phyloP scores from a whole-genome alignment of 2,329 filamentous ascomycete genomes.

The Pseudovirgaria hyperparasitica region DNA sequence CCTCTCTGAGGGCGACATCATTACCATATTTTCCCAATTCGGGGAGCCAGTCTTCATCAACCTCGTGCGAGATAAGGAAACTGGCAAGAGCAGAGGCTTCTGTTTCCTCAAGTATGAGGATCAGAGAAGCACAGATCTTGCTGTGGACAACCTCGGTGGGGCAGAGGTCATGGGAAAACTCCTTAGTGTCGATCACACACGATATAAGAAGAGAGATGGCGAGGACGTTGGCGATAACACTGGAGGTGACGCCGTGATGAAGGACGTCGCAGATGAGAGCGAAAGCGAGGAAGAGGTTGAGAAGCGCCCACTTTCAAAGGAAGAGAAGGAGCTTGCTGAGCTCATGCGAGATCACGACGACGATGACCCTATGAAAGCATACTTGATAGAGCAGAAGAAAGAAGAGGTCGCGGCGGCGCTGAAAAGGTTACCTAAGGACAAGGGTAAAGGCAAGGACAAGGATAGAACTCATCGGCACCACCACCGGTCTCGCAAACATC shows the following conservation, averaged over 20 bases:
- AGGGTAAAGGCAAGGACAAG: conserved; percentile 31
- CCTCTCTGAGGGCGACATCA: conserved; percentile 86
- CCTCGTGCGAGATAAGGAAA: conserved; percentile 86
- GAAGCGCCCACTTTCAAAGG: conserved; percentile 58
- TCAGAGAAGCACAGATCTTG: conserved; percentile 87
- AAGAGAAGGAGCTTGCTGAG: conserved; percentile 67
- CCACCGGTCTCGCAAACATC: conserved; percentile 14
- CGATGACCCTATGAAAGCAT: conserved; percentile 95
- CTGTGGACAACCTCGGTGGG: conserved; percentile 90
- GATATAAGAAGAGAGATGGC: conserved; percentile 81
- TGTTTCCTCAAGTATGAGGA: conserved; percentile 98
- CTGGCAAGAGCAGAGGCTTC: conserved; percentile 88
- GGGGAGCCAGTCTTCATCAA: conserved; percentile 92
- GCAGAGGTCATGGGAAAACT: conserved; percentile 69
- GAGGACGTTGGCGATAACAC: conserved; percentile 50
- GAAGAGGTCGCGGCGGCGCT: conserved; percentile 69
- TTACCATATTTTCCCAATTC: conserved; percentile 94
- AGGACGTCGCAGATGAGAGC: conserved; percentile 27
- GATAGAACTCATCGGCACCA: conserved; percentile 35
- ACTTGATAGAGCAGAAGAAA: conserved; percentile 79
- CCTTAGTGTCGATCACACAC: conserved; percentile 79
- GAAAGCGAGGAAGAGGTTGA: conserved; percentile 26
- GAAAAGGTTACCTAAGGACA: conserved; percentile 37
- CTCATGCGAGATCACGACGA: conserved; percentile 76
- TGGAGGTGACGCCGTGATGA: conserved; percentile 40